These are phyloP conservation scores for Schwanniomyces pseudopolymorphus DNA, from an alignment of 805 yeast species.

Conservation along the genomic window DNA sequence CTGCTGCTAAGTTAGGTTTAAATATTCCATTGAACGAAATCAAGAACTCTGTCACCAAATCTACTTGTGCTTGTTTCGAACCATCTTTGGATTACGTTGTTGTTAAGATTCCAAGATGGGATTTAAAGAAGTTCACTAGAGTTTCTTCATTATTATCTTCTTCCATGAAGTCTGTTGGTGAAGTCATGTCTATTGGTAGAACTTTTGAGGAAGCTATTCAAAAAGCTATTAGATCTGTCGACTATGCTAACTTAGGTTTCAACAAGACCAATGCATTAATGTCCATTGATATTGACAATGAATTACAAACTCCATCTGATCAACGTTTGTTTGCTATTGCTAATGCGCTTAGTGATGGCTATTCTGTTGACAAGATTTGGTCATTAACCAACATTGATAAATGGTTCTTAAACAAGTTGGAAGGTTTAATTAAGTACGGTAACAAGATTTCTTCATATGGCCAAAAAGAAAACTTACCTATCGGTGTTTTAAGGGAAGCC, in stretches of 20 bases:
- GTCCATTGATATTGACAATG: conserved; percentile 90
- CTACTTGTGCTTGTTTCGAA: conserved; percentile 95
- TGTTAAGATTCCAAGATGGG: conserved; percentile 99
- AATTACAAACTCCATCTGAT: conserved; percentile 95
- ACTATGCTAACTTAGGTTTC: conserved; percentile 94
- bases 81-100: conserved; percentile 97
- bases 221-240: conserved; percentile 95
- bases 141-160: conserved; percentile 86
- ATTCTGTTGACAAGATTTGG: conserved; percentile 91
- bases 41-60: conserved; percentile 88
- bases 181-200: conserved; percentile 96
- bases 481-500: conserved; percentile 69
- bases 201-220: conserved; percentile 97
- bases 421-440: conserved; percentile 72
- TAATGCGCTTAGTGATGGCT: conserved; percentile 85
- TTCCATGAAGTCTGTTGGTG: conserved; percentile 98
- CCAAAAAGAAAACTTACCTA: conserved; percentile 60
- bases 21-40: conserved; percentile 90
- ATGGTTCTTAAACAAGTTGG: conserved; percentile 92
- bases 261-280: conserved; percentile 77
- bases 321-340: conserved; percentile 96
- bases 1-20: conserved; percentile 95
- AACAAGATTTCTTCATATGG: conserved; percentile 57
- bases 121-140: conserved; percentile 89
- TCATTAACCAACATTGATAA: conserved; percentile 86